Percentiles rank a stretch among this genome's conserved stretches.
phyloP scores from a whole-genome alignment of 352 stramenopile genomes.

The Phytophthora multivora region DNA sequence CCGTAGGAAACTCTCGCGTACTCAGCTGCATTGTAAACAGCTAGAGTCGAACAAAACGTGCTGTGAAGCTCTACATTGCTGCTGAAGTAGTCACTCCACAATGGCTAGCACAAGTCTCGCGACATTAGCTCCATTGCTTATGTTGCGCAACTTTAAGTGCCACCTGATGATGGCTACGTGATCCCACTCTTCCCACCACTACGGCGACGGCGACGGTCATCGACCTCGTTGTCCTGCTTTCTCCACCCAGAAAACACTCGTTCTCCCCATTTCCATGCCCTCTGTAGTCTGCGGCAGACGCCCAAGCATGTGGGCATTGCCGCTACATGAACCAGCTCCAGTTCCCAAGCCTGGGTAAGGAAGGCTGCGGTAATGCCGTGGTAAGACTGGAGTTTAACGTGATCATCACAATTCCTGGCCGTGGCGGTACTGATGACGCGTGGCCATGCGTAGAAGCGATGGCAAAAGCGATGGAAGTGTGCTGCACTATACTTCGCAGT shows the following conservation, averaged over 20 bases:
- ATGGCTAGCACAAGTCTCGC: not conserved
- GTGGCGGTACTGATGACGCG: not conserved
- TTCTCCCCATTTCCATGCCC: not conserved
- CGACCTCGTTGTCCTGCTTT: too few species aligned
- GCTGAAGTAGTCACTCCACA: not conserved
- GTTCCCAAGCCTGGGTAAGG: not conserved
- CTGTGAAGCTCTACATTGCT: not conserved
- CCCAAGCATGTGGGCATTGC: not conserved
- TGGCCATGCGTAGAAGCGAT: not conserved
- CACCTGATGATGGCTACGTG: conserved; percentile 7
- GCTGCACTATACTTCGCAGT: not conserved
- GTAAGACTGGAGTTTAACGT: not conserved
- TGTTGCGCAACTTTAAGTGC: conserved; percentile 1
- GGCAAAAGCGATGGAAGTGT: not conserved
- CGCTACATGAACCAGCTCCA: too few species aligned
- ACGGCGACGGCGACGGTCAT: too few species aligned
- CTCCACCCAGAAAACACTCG: not conserved
- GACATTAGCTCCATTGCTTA: not conserved
- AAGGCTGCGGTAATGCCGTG: not conserved
- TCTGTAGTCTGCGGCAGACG: not conserved
- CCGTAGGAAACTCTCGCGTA: not conserved
- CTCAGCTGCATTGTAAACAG: not conserved
- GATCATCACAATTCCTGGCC: not conserved
- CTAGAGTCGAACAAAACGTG: not conserved
- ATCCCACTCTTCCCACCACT: conserved; percentile 5